phyloP scores from a whole-genome alignment of 2,329 filamentous ascomycete genomes.

The Botrytis sinoallii region DNA sequence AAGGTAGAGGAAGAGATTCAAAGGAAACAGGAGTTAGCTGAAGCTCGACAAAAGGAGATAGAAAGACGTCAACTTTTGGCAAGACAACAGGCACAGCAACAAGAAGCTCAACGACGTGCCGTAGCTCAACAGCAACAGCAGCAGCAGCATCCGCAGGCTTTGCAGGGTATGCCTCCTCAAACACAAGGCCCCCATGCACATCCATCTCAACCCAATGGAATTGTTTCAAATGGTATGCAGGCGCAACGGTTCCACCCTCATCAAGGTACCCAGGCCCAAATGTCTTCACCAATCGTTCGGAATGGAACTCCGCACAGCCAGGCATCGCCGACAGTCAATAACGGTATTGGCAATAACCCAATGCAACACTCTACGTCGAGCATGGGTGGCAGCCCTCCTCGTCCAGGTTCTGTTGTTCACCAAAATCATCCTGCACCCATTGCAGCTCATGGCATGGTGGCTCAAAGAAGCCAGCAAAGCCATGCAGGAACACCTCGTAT shows the following conservation, averaged over 20 bases:
- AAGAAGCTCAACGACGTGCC: slow-evolving; percentile 38
- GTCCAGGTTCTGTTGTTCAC: slow-evolving; percentile 64
- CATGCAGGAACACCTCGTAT: slow-evolving; percentile 63
- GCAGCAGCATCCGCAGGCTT: slow-evolving; percentile 33
- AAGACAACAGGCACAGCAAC: slow-evolving; percentile 37
- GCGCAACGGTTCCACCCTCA: slow-evolving; percentile 43
- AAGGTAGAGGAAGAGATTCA: slow-evolving; percentile 48
- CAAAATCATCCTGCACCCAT: slow-evolving; percentile 49
- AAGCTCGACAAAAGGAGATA: slow-evolving; percentile 36
- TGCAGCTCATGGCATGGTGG: slow-evolving; percentile 61
- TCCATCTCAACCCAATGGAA: slow-evolving; percentile 41
- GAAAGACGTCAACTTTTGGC: slow-evolving; percentile 26
- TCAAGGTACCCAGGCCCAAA: slow-evolving; percentile 56
- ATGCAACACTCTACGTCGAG: slow-evolving; percentile 66
- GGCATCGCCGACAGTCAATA: slow-evolving; percentile 64
- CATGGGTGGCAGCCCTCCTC: slow-evolving; percentile 65
- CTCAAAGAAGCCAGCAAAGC: slow-evolving; percentile 64
- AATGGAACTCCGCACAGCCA: slow-evolving; percentile 62
- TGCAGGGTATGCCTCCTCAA: slow-evolving; percentile 19
- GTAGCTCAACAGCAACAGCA: slow-evolving; percentile 43
- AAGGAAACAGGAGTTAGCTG: slow-evolving; percentile 38
- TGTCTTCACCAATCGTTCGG: slow-evolving; percentile 64
- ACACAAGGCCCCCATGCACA: slow-evolving; percentile 45
- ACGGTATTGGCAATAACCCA: slow-evolving; percentile 42
- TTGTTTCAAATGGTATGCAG: slow-evolving; percentile 42